Evolutionary conservation across 257 asterid genomes (phyloP), one percentile per base, ranked within the genome.

Genomic region (Penstemon barbatus): DNA sequence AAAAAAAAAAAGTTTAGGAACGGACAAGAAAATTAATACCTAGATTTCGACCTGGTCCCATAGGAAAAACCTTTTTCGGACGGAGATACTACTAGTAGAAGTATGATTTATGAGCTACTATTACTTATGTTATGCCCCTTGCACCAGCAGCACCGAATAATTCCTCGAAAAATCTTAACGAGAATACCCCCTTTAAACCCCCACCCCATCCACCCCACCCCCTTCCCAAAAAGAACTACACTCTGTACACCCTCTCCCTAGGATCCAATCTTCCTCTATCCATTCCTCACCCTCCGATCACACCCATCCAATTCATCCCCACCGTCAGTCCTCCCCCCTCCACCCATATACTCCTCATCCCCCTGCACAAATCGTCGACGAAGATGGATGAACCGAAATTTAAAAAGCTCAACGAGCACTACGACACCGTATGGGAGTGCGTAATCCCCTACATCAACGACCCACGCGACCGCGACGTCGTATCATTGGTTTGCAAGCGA

Each of bases 371-470:
- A 25, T 25, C 33, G 33, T 25, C 33, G 33, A 1, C 2, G 33
- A 25, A 2, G 33, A 25, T 25, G 33, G 2, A 25, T 25, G 33
- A 25, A 25, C 33, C 33, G 33, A 25, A 25, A 25, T 25, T 25
- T 25, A 25, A 25, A 25, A 25, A 25, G 33, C 33, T 25, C 33
- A 25, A 25, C 33, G 33, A 25, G 33, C 2, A 25, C 2, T 25
- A 25, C 33, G 86, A 84, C 77, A 81, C 95, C 76, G 93, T 89
- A 18, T 82, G 83, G 81, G 90, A 89, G 74, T 81, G 86, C 54
- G 90, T 85, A 66, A 87, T 89, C 41, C 96, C 96, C 1, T 85
- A 80, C 79, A 77, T 87, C 56, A 70, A 68, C 68, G 95, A 89
- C 68, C 70, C 97, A 62, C 83, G 86, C n/a, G 95, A 89, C 78